Evolutionary conservation across 2,329 filamentous ascomycete genomes (phyloP), one percentile per base, ranked within the genome.

Genomic region (Trichophyton schoenleinii): DNA sequence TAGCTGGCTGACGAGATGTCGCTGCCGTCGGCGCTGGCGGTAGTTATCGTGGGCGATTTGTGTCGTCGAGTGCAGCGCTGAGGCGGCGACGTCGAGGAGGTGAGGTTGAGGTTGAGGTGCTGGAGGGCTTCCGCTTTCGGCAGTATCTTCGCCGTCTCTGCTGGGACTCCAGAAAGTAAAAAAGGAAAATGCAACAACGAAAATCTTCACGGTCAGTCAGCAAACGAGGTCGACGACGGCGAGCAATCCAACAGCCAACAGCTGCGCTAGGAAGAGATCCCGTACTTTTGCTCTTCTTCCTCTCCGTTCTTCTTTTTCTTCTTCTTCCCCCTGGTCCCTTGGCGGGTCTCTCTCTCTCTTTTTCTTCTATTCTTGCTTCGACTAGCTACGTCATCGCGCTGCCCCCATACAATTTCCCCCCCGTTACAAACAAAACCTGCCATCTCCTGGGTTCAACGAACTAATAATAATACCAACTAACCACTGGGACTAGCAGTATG

Each of bases 341-440:
- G 52, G 52, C 52, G 52, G 52, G 52, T 31, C 44, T 11, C 44
- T 48, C 18, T 48, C 18, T 46, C 46, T 52, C 22, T 22, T 22
- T 31, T 13, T 38, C 34, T 38, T 38, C 34, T 38, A 38, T 38
- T 28, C 28, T 36, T n/a, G 20, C 20, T 36, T 9, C n/a, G 25
- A n/a, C 28, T 36, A 25, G 25, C 52, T 55, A 55, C 52, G 52
- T 55, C 52, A 55, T 55, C 52, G 52, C 52, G 28, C 52, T 55
- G 52, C 13, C 52, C 49, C 52, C 52, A 36, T 28, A 55, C 52
- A 36, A 34, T 34, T 31, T 38, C 28, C 31, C 52, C 46, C 46
- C 52, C 52, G 52, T 34, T 55, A 34, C 52, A 36, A 34, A 55
- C 52, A 36, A 36, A 52, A 48, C 15, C 11, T 38, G 34, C 34